These are phyloP conservation scores for Starmerella potacharoeniae DNA, from an alignment of 805 yeast genomes.

Conservation along the genomic window DNA sequence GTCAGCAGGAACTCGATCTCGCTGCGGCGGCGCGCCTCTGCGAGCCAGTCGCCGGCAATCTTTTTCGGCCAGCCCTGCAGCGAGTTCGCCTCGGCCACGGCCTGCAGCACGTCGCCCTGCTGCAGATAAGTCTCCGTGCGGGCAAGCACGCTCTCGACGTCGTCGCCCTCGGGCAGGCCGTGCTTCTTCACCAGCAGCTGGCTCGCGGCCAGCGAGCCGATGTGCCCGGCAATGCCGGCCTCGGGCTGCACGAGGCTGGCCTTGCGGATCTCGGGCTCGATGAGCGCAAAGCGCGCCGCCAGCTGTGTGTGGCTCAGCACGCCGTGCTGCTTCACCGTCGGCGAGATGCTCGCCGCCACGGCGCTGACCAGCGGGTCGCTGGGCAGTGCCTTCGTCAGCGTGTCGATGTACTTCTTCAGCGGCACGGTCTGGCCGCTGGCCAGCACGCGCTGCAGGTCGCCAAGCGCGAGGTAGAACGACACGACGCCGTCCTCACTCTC, in stretches of 20 bases:
- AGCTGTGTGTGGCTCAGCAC: conserved; percentile 70
- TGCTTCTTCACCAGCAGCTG: conserved; percentile 62
- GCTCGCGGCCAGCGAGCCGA: conserved; percentile 68
- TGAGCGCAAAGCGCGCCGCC: conserved; percentile 63
- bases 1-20: conserved; percentile 75
- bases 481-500: conserved; percentile 33
- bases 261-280: conserved; percentile 77
- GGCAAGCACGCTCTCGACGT: conserved; percentile 79
- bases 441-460: conserved; percentile 35
- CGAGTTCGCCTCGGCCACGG: conserved; percentile 83
- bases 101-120: conserved; percentile 68
- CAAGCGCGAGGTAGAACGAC: conserved; percentile 36
- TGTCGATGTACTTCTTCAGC: conserved; percentile 28
- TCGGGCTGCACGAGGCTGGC: conserved; percentile 87
- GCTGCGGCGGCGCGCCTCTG: conserved; percentile 76
- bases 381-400: conserved; percentile 30
- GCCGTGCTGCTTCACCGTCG: conserved; percentile 38
- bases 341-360: conserved; percentile 40
- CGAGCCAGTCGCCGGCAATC: conserved; percentile 84
- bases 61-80: conserved; percentile 89
- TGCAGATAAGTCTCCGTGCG: conserved; percentile 66
- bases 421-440: conserved; percentile 30
- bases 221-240: conserved; percentile 89
- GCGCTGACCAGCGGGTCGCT: conserved; percentile 42
- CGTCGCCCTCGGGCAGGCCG: conserved; percentile 72